Evolutionary conservation across 148 eudicot genomes (phyloP).

Genomic region (Dianthus caryophyllus): DNA sequence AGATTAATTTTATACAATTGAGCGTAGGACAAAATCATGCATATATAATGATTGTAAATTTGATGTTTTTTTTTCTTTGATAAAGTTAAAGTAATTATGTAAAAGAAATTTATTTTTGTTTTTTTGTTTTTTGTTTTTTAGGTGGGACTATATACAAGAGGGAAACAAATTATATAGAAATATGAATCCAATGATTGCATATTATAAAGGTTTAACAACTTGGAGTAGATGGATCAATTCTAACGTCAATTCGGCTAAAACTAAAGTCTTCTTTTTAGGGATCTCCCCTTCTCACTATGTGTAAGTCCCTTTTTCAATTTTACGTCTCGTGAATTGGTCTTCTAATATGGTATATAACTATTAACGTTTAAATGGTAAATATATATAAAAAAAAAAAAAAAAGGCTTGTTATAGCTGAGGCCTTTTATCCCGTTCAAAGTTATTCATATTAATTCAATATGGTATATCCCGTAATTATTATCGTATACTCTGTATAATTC

Average conservation of each 20-base stretch:
- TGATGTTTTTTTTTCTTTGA: slow-evolving; percentile 13
- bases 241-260: slow-evolving; percentile 57
- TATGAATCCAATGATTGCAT: slow-evolving; percentile 74
- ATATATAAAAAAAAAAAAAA: too few relatives aligned
- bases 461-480: too few relatives aligned
- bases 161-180: slow-evolving; percentile 57
- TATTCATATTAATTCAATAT: too few relatives aligned
- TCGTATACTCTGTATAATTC: too few relatives aligned
- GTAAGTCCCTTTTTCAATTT: too few relatives aligned
- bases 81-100: background rate
- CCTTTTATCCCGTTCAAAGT: too few relatives aligned
- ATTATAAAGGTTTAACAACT: slow-evolving; percentile 71
- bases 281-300: slow-evolving; percentile 76
- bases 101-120: too few relatives aligned
- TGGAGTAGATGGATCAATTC: slow-evolving; percentile 84
- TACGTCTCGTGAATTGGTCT: too few relatives aligned
- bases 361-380: too few relatives aligned
- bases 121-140: slow-evolving; percentile 27
- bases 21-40: slow-evolving; percentile 8
- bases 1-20: background rate
- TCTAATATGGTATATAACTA: too few relatives aligned
- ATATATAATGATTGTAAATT: slow-evolving; percentile 14
- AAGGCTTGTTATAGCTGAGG: too few relatives aligned
- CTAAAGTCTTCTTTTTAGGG: slow-evolving; percentile 81
- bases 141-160: slow-evolving; percentile 81